phyloP scores from a whole-genome alignment of 2,329 filamentous ascomycete species.

The Teratosphaeria viscida region DNA sequence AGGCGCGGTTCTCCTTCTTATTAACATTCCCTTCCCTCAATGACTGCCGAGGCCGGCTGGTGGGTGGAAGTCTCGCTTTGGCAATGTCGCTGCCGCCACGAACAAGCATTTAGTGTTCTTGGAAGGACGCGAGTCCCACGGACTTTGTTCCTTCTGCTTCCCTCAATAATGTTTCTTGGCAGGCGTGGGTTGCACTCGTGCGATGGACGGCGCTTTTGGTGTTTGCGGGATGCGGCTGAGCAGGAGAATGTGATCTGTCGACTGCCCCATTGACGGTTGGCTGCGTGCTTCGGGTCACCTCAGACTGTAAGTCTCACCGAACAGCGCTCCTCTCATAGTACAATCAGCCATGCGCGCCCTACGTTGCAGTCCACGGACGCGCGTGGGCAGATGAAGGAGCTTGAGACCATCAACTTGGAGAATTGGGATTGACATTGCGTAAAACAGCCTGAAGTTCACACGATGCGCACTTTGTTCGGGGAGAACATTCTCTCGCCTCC shows the following conservation, averaged over 20 bases:
- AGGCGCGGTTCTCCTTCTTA: slow-evolving; percentile 3
- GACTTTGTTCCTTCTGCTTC: neutral
- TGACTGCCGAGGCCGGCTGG: neutral
- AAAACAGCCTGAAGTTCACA: slow-evolving; percentile 1
- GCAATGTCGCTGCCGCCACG: neutral
- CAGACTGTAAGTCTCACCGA: slow-evolving; percentile 1
- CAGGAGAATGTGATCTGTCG: slow-evolving; percentile 2
- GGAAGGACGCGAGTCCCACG: neutral
- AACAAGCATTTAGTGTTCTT: neutral
- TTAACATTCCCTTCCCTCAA: neutral
- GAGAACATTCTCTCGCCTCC: slow-evolving; percentile 23
- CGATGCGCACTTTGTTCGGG: slow-evolving; percentile 25
- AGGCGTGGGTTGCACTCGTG: neutral
- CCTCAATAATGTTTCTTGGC: neutral
- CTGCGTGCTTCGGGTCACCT: neutral
- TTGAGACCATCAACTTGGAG: neutral
- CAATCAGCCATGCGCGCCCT: neutral
- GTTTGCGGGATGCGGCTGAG: neutral
- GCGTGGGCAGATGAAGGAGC: neutral
- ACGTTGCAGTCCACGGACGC: neutral
- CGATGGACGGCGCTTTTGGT: neutral
- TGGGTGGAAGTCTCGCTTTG: neutral
- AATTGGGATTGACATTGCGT: neutral
- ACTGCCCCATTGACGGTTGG: slow-evolving; percentile 1
- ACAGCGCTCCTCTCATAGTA: neutral